Conservation (phyloP, 805 yeast species). For the Huiozyma naganishii region DNA sequence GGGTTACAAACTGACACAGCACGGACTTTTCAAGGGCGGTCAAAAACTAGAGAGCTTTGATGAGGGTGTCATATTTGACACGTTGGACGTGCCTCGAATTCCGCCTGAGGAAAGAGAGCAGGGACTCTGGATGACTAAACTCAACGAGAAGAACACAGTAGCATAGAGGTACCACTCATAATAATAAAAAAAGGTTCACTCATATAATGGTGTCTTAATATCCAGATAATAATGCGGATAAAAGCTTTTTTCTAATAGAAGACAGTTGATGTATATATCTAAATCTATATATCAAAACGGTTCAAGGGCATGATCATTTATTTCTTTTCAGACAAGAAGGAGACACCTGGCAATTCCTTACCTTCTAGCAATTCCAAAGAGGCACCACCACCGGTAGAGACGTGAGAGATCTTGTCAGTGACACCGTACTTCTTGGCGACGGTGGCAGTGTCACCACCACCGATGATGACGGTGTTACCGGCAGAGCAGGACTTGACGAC, state of each 20-base stretch:
- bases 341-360: constrained; percentile 96
- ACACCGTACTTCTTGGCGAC: constrained; percentile 97
- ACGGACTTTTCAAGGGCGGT: constrained; percentile 21
- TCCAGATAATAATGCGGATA: not conserved
- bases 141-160: too few relatives aligned
- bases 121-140: constrained; percentile 6
- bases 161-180: too few relatives aligned
- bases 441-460: constrained; percentile 99
- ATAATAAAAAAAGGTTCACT: too few relatives aligned
- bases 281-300: too few relatives aligned
- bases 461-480: constrained; percentile 89
- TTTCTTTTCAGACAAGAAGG: constrained; percentile 71
- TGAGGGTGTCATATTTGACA: constrained; percentile 18
- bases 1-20: constrained; percentile 23
- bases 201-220: not conserved
- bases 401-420: constrained; percentile 92
- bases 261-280: not conserved
- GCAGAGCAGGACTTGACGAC: constrained; percentile 75
- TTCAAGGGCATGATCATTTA: constrained; percentile 7
- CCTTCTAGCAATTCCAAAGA: constrained; percentile 98
- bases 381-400: constrained; percentile 99
- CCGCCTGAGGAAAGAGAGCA: constrained; percentile 2
- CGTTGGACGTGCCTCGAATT: constrained; percentile 14
- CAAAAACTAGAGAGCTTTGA: constrained; percentile 17
- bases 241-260: not conserved